Evolutionary conservation across 108 stramenopile genomes (phyloP).

Genomic region (Schizochytrium sp.): DNA sequence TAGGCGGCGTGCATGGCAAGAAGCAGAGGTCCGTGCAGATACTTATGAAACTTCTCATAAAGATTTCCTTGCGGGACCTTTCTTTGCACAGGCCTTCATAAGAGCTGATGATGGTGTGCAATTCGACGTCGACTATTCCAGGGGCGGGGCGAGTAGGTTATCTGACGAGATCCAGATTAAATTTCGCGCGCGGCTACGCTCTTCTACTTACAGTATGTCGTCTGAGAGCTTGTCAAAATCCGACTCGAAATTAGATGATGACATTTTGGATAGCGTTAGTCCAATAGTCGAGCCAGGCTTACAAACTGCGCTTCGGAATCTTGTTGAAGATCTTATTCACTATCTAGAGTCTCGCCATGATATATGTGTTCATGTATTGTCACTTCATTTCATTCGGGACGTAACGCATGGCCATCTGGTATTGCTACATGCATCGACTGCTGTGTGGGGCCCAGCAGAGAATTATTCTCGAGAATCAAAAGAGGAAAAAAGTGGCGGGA

Average conservation of each 20-base stretch:
- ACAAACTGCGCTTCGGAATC: neutral
- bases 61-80: neutral
- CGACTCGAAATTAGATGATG: neutral
- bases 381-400: neutral
- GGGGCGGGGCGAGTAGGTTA: neutral
- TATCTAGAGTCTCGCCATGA: neutral
- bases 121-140: neutral
- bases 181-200: neutral
- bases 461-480: neutral
- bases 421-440: neutral
- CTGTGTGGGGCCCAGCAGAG: neutral
- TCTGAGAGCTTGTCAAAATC: neutral
- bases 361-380: neutral
- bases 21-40: conserved; percentile 17
- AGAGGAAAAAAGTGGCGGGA: neutral
- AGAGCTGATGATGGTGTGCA: neutral
- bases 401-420: neutral
- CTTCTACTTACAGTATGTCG: neutral
- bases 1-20: conserved; percentile 10
- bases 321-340: neutral
- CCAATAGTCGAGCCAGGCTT: neutral
- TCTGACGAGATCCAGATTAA: neutral
- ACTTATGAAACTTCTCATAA: neutral
- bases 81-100: conserved; percentile 1
- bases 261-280: neutral